Base-by-base conservation (phyloP, 2,329 filamentous ascomycete species). In the Clonostachys solani region DNA sequence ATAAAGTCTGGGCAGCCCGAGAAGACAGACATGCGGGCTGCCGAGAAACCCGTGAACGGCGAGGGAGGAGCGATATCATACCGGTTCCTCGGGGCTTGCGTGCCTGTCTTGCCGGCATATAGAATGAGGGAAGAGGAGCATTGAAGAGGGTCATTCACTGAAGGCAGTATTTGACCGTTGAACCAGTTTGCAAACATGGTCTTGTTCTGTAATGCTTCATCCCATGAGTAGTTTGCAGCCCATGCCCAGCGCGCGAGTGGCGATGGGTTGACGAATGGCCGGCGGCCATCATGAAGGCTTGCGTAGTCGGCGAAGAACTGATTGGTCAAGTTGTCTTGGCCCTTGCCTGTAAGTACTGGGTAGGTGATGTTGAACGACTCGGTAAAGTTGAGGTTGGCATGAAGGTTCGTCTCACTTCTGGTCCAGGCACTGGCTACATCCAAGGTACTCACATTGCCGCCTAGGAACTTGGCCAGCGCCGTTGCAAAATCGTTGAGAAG, bases 51-150 rank as follows among this genome's bases (percentile, higher is more conserved):
- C 36, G 36, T 18, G 10, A 67, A 63, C 0, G 78, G 76, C 4
- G 70, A 58, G 0, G 60, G 57, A 0, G 78, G 77, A 2, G 66
- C 55, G 7, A 56, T 58, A 5, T 73, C 23, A 57, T 72, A 50
- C 60, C 60, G 18, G 49, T 66, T 52, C 55, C 75, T 48, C 13
- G n/a, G 40, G 9, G n/a, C 29, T 9, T 16, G 40, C 5, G 33
- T 35, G 5, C 47, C 42, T 15, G n/a, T 45, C 15, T 48, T 59
- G 60, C 18, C 72, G 2, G 71, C 59, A 49, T 80, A 78, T 15
- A 81, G 57, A 15, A 78, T 49, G 1, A 81, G 50, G 16, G 63
- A 69, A 5, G 74, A 65, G 4, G 72, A 75, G 58, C 77, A 81
- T 16, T 43, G 33, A 3, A 41, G 7, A 49, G 40, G n/a, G 16